Evolutionary conservation across 1,139 yeast species (phyloP).

Genomic region (Trichomonascaceae sp.): DNA sequence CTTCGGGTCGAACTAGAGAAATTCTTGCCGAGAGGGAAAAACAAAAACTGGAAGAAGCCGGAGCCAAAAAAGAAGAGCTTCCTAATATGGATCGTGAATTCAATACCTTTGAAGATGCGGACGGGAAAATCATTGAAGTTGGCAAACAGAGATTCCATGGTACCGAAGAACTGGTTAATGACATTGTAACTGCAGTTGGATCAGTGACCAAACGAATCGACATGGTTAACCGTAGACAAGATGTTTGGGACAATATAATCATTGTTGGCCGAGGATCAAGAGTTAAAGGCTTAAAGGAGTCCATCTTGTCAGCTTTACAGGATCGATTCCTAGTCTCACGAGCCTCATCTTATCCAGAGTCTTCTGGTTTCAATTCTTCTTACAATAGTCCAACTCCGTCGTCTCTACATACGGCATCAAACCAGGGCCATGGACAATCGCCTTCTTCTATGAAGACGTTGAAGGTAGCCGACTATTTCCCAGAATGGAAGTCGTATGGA

Average conservation of each 20-base stretch:
- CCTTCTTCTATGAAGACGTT: constrained; percentile 67
- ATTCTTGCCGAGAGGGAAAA: constrained; percentile 54
- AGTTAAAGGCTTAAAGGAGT: constrained; percentile 72
- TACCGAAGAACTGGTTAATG: constrained; percentile 49
- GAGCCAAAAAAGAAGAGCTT: constrained; percentile 35
- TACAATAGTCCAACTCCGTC: constrained; percentile 32
- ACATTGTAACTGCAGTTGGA: constrained; percentile 51
- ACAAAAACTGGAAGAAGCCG: constrained; percentile 36
- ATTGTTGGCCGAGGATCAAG: constrained; percentile 70
- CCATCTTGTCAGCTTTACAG: constrained; percentile 53
- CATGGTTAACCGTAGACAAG: constrained; percentile 69
- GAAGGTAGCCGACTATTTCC: constrained; percentile 84
- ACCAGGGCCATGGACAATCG: constrained; percentile 49
- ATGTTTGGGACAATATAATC: constrained; percentile 79
- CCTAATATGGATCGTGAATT: constrained; percentile 42
- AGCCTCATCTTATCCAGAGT: constrained; percentile 34
- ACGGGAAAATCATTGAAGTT: constrained; percentile 51
- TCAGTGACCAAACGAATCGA: constrained; percentile 50
- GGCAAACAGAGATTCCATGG: constrained; percentile 91
- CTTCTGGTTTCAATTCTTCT: constrained; percentile 33
- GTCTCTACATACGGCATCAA: constrained; percentile 13
- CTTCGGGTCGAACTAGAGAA: constrained; percentile 66
- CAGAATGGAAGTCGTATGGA: constrained; percentile 87
- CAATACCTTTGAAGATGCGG: constrained; percentile 57
- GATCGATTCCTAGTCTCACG: constrained; percentile 50